phyloP scores from a whole-genome alignment of 371 early-diverging fungal genomes.

The Paraphysoderma sedebokerense region DNA sequence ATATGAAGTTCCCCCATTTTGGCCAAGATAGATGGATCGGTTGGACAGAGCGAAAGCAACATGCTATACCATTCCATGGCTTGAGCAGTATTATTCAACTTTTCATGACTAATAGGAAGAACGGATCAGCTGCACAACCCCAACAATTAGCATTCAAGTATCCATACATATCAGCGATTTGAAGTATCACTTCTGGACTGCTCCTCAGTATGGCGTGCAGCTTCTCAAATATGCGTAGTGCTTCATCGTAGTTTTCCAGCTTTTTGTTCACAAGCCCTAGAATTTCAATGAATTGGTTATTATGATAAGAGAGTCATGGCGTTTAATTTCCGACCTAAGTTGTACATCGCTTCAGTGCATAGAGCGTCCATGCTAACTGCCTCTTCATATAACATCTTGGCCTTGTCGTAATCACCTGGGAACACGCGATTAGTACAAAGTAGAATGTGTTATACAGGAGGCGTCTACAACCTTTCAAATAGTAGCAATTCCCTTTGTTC shows the following conservation, averaged over 20 bases:
- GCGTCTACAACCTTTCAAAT: slow-evolving; percentile 10
- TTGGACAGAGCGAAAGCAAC: slow-evolving; percentile 29
- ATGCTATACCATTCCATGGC: slow-evolving; percentile 33
- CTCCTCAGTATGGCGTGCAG: slow-evolving; percentile 25
- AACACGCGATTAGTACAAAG: background rate
- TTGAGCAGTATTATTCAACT: slow-evolving; percentile 16
- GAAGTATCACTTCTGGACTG: slow-evolving; percentile 26
- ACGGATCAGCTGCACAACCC: background rate
- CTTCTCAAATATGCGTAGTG: slow-evolving; percentile 25
- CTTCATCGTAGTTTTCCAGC: slow-evolving; percentile 12
- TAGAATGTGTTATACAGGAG: background rate
- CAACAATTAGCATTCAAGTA: background rate
- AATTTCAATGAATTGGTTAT: too few species aligned
- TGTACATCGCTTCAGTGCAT: slow-evolving; percentile 33
- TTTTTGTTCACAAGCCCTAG: slow-evolving; percentile 20
- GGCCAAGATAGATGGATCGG: slow-evolving; percentile 26
- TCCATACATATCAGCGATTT: slow-evolving; percentile 28
- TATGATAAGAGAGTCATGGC: too few species aligned
- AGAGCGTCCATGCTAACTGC: slow-evolving; percentile 25
- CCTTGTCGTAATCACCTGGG: slow-evolving; percentile 14
- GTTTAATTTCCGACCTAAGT: slow-evolving; percentile 18
- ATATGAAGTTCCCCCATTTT: slow-evolving; percentile 21
- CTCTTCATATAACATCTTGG: slow-evolving; percentile 20
- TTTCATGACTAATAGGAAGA: slow-evolving; percentile 15
- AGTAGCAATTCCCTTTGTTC: slow-evolving; percentile 23